These are phyloP conservation scores for Neoboletus brunneissimus DNA, from an alignment of 768 basidiomycete species.

Conservation along the genomic window DNA sequence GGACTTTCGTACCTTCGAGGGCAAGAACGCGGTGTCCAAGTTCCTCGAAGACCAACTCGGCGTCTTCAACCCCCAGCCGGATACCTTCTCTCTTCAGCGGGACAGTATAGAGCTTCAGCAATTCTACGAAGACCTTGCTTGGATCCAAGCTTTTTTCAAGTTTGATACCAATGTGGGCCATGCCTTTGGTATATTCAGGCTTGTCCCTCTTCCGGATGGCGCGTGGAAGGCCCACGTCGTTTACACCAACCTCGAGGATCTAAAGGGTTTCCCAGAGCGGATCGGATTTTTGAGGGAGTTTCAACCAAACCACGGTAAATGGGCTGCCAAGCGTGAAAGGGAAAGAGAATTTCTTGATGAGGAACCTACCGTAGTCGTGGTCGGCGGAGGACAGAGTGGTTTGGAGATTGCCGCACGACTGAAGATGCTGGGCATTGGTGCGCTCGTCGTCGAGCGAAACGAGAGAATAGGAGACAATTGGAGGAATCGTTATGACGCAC, in stretches of 20 bases:
- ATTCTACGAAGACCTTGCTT: conserved; percentile 38
- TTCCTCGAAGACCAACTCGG: conserved; percentile 49
- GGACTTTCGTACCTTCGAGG: conserved; percentile 58
- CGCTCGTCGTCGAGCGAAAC: conserved; percentile 27
- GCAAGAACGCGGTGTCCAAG: conserved; percentile 35
- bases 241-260: conserved; percentile 50
- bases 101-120: conserved; percentile 20
- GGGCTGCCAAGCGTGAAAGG: conserved; percentile 27
- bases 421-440: conserved; percentile 22
- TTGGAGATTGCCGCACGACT: conserved; percentile 58
- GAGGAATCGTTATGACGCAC: conserved; percentile 29
- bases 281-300: conserved; percentile 44
- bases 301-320: conserved; percentile 36
- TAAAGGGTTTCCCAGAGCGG: conserved; percentile 45
- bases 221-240: conserved; percentile 47
- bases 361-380: conserved; percentile 52
- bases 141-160: conserved; percentile 44
- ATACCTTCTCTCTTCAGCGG: conserved; percentile 24
- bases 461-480: conserved; percentile 32
- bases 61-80: conserved; percentile 15
- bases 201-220: conserved; percentile 42
- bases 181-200: conserved; percentile 44
- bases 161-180: conserved; percentile 43
- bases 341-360: conserved; percentile 34
- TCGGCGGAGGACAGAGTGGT: conserved; percentile 54